Conservation (phyloP, 2,329 filamentous ascomycete genomes). For the Beauveria sp. region DNA sequence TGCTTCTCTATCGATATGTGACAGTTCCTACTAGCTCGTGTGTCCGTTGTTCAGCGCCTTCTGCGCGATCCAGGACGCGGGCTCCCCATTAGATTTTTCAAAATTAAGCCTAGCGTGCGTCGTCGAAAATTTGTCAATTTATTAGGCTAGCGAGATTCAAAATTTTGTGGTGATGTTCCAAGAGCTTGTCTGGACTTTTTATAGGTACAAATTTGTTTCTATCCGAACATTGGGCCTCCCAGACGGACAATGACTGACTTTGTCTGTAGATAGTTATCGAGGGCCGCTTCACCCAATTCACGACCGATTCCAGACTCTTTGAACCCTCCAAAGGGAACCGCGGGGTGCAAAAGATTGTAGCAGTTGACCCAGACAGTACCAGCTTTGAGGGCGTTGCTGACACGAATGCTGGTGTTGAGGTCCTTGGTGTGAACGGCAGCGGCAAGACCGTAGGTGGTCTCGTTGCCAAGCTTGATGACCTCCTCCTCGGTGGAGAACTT, state of each 20-base stretch:
- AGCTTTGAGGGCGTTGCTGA: constrained; percentile 63
- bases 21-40: too few relatives aligned
- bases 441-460: constrained; percentile 68
- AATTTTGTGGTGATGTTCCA: too few relatives aligned
- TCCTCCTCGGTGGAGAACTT: constrained; percentile 78
- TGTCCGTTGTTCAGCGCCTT: too few relatives aligned
- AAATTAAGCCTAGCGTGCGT: too few relatives aligned
- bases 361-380: constrained; percentile 50
- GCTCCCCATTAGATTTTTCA: too few relatives aligned
- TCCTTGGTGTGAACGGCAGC: constrained; percentile 72
- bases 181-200: too few relatives aligned
- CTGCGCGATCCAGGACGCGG: too few relatives aligned
- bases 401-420: constrained; percentile 70
- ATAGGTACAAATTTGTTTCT: background rate
- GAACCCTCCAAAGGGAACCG: constrained; percentile 62
- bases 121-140: too few relatives aligned
- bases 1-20: too few relatives aligned
- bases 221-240: constrained; percentile 32
- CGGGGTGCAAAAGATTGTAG: constrained; percentile 16
- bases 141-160: too few relatives aligned
- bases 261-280: constrained; percentile 60
- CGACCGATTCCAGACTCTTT: constrained; percentile 74
- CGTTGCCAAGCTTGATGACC: constrained; percentile 63
- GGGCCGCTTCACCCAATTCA: constrained; percentile 62
- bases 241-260: constrained; percentile 57